Base-by-base conservation (phyloP, 2,329 filamentous ascomycete genomes). In the Cladosporium velox region DNA sequence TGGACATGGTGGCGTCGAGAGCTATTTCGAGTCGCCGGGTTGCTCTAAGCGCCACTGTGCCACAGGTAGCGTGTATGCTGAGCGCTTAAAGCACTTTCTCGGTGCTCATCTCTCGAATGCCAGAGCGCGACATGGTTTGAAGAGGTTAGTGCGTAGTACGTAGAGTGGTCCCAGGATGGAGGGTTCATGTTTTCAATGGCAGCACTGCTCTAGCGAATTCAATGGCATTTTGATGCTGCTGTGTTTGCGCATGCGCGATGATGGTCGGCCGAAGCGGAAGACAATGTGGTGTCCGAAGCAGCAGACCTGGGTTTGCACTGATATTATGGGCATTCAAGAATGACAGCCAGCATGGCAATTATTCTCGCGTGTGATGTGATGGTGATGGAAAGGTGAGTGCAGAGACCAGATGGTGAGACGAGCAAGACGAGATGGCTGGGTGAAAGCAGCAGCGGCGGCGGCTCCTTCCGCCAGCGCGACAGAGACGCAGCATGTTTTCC, bases 41-140 rank as follows among this genome's bases (percentile, higher is more conserved):
- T 18, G 47, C 41, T 54, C 14, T 64, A 64, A 55, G 61, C 61
- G 61, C 61, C 51, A 41, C 35, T 57, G 61, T 44, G 60, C 60
- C 60, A 34, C 59, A 35, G 18, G 51, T 24, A 47, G 35, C 21
- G 35, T 47, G 41, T 2, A 47, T 1, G 41, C n/a, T 21, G n/a
- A 49, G 51, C 51, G 61, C 44, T 21, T 38, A 49, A 4, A 55
- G 30, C 28, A 21, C 52, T 5, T 21, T 11, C 11, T 41, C 3
- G 55, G n/a, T 18, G 21, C 34, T 47, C n/a, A 12, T 0, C 21
- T 7, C 41, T 21, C n/a, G 0, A 47, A 5, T 2, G 12, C 4
- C n/a, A 21, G 41, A 21, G 41, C n/a, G 41, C n/a, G 10, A 12
- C 8, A 47, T 47, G 0, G 4, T 11, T 4, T 2, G n/a, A 47